Conservation (phyloP, 169 alveolate species). For the Babesia microti region DNA sequence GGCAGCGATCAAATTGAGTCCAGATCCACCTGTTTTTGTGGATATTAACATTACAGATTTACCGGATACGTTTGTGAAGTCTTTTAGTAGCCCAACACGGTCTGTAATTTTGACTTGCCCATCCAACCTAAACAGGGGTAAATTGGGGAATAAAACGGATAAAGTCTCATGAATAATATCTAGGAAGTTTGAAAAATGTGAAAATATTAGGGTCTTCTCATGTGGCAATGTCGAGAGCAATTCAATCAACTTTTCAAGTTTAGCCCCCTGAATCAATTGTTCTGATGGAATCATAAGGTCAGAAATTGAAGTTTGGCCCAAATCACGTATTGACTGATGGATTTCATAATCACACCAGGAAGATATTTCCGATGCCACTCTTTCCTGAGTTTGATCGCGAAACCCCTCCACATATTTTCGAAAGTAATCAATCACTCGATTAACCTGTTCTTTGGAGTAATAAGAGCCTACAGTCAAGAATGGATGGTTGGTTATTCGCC, state of each 20-base stretch:
- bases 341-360: constrained; percentile 63
- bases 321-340: constrained; percentile 46
- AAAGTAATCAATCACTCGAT: constrained; percentile 46
- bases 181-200: constrained; percentile 80
- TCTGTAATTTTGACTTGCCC: constrained; percentile 8
- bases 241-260: constrained; percentile 45
- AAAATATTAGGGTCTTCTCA: constrained; percentile 76
- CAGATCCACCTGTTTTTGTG: constrained; percentile 98
- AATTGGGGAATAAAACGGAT: constrained; percentile 1
- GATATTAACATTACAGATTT: constrained; percentile 85
- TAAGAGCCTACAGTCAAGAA: constrained; percentile 66
- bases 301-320: constrained; percentile 36
- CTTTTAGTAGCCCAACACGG: constrained; percentile 11
- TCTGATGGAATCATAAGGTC: constrained; percentile 39
- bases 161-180: constrained; percentile 78
- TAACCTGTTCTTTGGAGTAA: constrained; percentile 52
- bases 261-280: constrained; percentile 46
- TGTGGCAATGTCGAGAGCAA: constrained; percentile 39
- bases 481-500: constrained; percentile 83
- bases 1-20: constrained; percentile 93
- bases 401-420: constrained; percentile 55
- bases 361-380: constrained; percentile 52
- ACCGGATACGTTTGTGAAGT: constrained; percentile 57
- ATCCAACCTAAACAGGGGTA: constrained; percentile 16
- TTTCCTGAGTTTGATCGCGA: constrained; percentile 44